These are phyloP conservation scores for Rhizomucor miehei DNA, from an alignment of 371 early-diverging fungal species.

Conservation along the genomic window DNA sequence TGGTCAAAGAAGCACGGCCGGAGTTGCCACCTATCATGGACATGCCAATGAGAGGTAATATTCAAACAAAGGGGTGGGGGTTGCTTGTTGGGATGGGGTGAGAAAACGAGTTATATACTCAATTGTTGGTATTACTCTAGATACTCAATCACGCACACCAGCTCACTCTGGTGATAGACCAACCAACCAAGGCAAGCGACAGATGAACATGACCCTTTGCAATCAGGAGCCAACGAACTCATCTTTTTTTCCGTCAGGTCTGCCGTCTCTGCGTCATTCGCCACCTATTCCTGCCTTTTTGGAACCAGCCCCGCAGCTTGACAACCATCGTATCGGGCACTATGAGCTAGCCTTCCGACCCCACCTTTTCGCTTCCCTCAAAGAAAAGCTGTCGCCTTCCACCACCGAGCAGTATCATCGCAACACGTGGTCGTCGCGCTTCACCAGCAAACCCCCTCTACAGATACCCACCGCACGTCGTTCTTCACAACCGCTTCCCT, in stretches of 20 bases:
- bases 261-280: background rate
- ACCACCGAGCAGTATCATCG: conserved; percentile 4
- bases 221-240: conserved; percentile 1
- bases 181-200: conserved; percentile 14
- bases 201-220: background rate
- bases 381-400: conserved; percentile 9
- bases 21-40: conserved; percentile 24
- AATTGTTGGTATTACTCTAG: background rate
- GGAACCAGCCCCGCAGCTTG: conserved; percentile 26
- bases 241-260: conserved; percentile 2
- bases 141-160: conserved; percentile 4
- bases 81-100: background rate
- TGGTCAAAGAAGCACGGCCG: conserved; percentile 3
- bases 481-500: conserved; percentile 10
- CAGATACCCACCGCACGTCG: conserved; percentile 23
- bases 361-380: conserved; percentile 11
- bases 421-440: conserved; percentile 1
- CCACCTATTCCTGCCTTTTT: conserved; percentile 19
- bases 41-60: conserved; percentile 3
- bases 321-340: conserved; percentile 14
- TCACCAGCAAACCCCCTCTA: conserved; percentile 14
- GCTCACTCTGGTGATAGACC: background rate
- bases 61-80: background rate
- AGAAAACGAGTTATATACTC: conserved; percentile 1
- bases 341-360: conserved; percentile 16